Base-by-base conservation (phyloP, 768 basidiomycete genomes). In the Clavulina sp. region DNA sequence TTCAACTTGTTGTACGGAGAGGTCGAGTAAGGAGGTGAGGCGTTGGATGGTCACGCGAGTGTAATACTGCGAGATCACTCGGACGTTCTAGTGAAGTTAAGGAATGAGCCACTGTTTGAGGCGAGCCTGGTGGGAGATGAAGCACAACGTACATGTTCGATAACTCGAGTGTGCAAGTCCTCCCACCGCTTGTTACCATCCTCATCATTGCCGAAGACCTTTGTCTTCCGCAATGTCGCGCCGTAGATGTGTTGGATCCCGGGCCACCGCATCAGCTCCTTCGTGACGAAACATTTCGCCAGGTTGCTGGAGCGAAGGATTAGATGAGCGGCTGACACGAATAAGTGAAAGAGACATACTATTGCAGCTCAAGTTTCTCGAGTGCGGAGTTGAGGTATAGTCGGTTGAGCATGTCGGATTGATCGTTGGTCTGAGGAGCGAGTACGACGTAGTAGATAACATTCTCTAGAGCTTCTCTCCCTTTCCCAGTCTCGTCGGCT, bases 81-180 rank as follows among this genome's bases (percentile, higher is more conserved):
- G 91, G 60, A 97, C 81, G 63, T 99, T 99, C 92, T 99, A 62
- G 54, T 56, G 21, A 55, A 52, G n/a, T 33, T 23, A 32, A 9
- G 16, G 32, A 46, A 34, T 43, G 48, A 4, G 26, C 29, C 24
- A 47, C 19, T 46, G 13, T 28, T 24, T 16, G 9, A 9, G 1
- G 9, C 43, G n/a, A 38, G 34, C 19, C 13, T 5, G 21, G 36
- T 33, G 32, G 28, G 24, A 28, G 34, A 23, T 5, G 4, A 73
- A 83, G 52, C n/a, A n/a, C n/a, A n/a, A n/a, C n/a, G n/a, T 66
- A 93, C 93, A 65, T 99, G 93, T 66, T 99, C 93, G 53, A 96
- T 86, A 32, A 97, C 87, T 21, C 95, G 80, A 29, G 81, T 86
- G 61, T 97, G 93, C 26, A 99, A 72, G 60, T 93, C 88, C 61